Base-by-base conservation (phyloP, 208 protist species). In the Lotmaria passim region DNA sequence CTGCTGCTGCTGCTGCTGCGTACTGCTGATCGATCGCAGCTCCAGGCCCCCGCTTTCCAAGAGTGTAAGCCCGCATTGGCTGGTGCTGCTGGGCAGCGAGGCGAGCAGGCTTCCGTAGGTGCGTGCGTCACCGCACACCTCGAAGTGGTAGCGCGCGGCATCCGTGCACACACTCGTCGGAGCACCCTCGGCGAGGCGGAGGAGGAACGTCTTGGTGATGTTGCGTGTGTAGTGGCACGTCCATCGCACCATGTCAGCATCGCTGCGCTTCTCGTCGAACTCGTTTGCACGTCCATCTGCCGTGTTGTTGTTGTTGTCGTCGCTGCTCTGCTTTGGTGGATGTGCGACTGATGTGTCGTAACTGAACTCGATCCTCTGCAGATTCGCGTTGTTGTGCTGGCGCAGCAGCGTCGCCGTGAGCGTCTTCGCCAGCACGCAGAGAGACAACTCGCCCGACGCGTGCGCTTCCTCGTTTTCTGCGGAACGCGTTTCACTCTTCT, bases 401-500 rank as follows among this genome's bases (percentile, higher is more conserved):
- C 83, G 83, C 19, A 88, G 73, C 30, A 85, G 73, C 23, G 83
- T 85, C n/a, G 69, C 70, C 17, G 39, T 50, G 17, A 88, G 57
- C 19, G 79, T 76, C 58, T 83, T 85, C 39, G 79, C 63, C n/a
- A 78, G 47, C 34, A 88, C 23, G 23, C 73, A 62, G 30, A 88
- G 26, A 34, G 38, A 62, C 11, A 68, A n/a, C 31, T 50, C 23
- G 4, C 30, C 15, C 7, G 61, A 5, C 15, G 34, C 61, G 15
- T 23, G 11, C 11, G 8, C 23, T 4, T 19, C 36, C 33, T 39
- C n/a, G n/a, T n/a, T n/a, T n/a, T n/a, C n/a, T n/a, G n/a, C n/a
- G n/a, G n/a, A n/a, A n/a, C n/a, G n/a, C n/a, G n/a, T n/a, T n/a
- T n/a, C n/a, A n/a, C n/a, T n/a, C n/a, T n/a, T n/a, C n/a, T n/a